Percentiles rank a stretch among this genome's conserved stretches.
Evolutionary conservation across 345 rosid species (phyloP).

Genomic region (Draba incana): DNA sequence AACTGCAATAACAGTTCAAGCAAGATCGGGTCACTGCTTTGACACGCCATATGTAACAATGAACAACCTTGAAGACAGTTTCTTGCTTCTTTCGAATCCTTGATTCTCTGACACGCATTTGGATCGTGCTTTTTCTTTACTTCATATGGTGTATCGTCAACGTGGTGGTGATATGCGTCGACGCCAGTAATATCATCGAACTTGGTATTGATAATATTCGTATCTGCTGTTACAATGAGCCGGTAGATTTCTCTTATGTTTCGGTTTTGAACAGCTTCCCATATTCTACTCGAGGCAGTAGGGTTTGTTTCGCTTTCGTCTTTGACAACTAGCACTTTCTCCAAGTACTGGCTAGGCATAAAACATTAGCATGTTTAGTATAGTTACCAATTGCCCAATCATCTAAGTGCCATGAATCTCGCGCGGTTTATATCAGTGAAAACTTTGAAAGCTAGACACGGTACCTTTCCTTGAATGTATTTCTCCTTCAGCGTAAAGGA

Average conservation of each 20-base stretch:
- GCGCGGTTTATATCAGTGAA: background rate
- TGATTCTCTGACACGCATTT: constrained; percentile 60
- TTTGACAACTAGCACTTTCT: constrained; percentile 58
- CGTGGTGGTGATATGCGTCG: constrained; percentile 47
- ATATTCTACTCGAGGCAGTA: constrained; percentile 46
- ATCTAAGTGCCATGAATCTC: constrained; percentile 1
- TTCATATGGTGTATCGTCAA: constrained; percentile 36
- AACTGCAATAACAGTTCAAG: constrained; percentile 80
- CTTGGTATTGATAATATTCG: constrained; percentile 54
- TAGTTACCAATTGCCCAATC: background rate
- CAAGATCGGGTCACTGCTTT: constrained; percentile 56
- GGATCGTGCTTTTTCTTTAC: constrained; percentile 54
- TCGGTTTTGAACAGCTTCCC: constrained; percentile 72
- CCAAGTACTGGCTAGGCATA: constrained; percentile 61
- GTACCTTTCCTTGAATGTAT: constrained; percentile 81
- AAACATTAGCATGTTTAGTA: constrained; percentile 26
- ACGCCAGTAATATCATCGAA: constrained; percentile 52
- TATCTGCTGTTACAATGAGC: constrained; percentile 57
- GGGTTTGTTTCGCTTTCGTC: constrained; percentile 40
- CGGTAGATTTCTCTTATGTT: constrained; percentile 73
- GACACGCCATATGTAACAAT: constrained; percentile 81
- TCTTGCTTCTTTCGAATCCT: constrained; percentile 56
- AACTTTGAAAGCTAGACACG: background rate
- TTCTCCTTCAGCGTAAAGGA: constrained; percentile 60
- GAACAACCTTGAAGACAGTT: constrained; percentile 83